Evolutionary conservation across 2,329 filamentous ascomycete genomes (phyloP).

Genomic region (Aureobasidium sp.): DNA sequence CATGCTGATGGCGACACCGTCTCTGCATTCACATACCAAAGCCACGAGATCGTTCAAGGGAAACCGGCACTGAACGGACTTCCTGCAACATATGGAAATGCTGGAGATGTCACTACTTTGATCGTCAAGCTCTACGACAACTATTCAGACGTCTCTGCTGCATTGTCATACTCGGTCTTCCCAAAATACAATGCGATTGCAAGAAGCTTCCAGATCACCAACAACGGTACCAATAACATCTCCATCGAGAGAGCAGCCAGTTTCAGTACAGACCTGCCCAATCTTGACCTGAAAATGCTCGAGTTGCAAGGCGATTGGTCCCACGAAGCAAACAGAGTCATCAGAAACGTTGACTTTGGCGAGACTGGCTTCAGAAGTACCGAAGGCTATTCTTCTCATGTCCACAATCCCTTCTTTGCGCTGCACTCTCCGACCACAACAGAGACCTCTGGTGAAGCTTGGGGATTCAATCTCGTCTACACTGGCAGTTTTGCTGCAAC

Average conservation of each 20-base stretch:
- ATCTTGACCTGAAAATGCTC: conserved; percentile 55
- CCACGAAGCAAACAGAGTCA: conserved; percentile 49
- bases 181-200: conserved; percentile 55
- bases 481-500: conserved; percentile 56
- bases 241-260: conserved; percentile 53
- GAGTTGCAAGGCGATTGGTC: conserved; percentile 58
- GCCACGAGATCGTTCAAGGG: conserved; percentile 48
- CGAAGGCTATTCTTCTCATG: conserved; percentile 56
- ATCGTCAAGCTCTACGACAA: conserved; percentile 53
- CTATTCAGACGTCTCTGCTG: conserved; percentile 51
- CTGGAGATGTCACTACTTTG: conserved; percentile 52
- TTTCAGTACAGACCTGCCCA: conserved; percentile 55
- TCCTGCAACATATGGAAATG: conserved; percentile 53
- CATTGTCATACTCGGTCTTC: conserved; percentile 58
- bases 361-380: conserved; percentile 52
- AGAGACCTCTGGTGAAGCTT: conserved; percentile 54
- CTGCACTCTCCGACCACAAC: conserved; percentile 52
- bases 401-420: conserved; percentile 59
- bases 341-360: conserved; percentile 52
- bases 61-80: conserved; percentile 52
- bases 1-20: conserved; percentile 55
- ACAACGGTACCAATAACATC: conserved; percentile 48
- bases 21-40: conserved; percentile 52
- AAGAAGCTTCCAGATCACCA: conserved; percentile 55
- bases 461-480: conserved; percentile 60